Percentiles rank a stretch among this genome's conserved stretches.
phyloP scores from a whole-genome alignment of 1,284 basidiomycete species.

The Golubevia sp. region DNA sequence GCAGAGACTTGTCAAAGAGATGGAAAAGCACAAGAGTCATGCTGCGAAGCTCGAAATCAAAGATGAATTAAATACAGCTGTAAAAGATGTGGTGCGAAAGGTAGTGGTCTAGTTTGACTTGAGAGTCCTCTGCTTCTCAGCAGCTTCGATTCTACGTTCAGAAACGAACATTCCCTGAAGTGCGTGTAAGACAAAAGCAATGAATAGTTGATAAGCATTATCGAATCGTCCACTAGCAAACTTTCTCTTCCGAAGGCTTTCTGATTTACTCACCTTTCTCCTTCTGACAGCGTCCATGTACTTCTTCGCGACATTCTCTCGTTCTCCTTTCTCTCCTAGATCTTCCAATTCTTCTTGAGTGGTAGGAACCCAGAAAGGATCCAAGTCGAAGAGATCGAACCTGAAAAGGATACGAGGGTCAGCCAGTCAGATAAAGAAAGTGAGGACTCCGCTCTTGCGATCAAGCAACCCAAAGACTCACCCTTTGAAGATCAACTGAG shows the following conservation, averaged over 20 bases:
- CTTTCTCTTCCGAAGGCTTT: not conserved
- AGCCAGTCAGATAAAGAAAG: conserved; percentile 72
- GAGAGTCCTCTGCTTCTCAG: conserved; percentile 59
- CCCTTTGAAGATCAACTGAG: conserved; percentile 95
- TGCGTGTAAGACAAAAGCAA: not conserved
- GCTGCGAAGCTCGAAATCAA: too few relatives aligned
- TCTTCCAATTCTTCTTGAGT: conserved; percentile 98
- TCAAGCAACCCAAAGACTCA: conserved; percentile 63
- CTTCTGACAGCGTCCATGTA: conserved; percentile 88
- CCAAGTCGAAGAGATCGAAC: conserved; percentile 63
- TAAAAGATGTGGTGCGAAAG: too few relatives aligned
- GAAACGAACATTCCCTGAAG: conserved; percentile 37
- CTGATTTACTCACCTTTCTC: conserved; percentile 27
- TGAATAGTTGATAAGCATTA: not conserved
- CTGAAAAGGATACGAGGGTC: not conserved
- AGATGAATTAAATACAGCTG: too few relatives aligned
- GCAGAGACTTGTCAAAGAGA: too few relatives aligned
- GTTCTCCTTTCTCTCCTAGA: conserved; percentile 91
- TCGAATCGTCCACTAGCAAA: not conserved
- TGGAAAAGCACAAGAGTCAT: too few relatives aligned
- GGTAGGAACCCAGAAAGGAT: conserved; percentile 99
- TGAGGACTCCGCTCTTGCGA: conserved; percentile 70
- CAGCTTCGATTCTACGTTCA: conserved; percentile 47
- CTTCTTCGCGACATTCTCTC: conserved; percentile 87
- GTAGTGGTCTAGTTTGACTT: conserved; percentile 57